A percentile compares a stretch with the other conserved stretches of the same genome.
These are phyloP conservation scores for Mycocentrospora acerina DNA, from an alignment of 2,329 filamentous ascomycete species.

Conservation along the genomic window DNA sequence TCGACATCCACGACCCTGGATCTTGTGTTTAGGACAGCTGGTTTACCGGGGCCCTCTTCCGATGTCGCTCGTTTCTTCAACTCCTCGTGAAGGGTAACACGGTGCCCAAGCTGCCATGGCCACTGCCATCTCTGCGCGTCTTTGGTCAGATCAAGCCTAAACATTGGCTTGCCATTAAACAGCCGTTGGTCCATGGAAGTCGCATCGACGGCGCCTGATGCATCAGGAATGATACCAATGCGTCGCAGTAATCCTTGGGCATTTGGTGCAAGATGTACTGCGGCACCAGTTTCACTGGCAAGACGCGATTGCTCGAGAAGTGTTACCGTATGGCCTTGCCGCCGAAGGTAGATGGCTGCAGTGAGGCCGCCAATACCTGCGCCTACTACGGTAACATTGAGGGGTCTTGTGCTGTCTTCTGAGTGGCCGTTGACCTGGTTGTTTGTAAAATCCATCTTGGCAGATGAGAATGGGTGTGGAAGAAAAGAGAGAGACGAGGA, in stretches of 20 bases:
- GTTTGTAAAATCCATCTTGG: conserved; percentile 18
- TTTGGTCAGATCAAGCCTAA: conserved; percentile 39
- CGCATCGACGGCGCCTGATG: conserved; percentile 39
- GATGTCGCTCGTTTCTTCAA: conserved; percentile 52
- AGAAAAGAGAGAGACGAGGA: neutral
- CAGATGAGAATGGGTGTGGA: neutral
- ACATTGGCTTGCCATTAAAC: conserved; percentile 38
- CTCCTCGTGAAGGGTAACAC: conserved; percentile 55
- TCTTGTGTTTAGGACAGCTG: conserved; percentile 44
- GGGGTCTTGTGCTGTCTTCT: conserved; percentile 24
- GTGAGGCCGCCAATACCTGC: conserved; percentile 57
- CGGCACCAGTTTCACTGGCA: conserved; percentile 59
- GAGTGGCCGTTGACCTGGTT: conserved; percentile 5
- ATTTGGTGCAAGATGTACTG: conserved; percentile 65
- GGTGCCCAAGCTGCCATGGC: conserved; percentile 57
- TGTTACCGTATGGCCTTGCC: conserved; percentile 34
- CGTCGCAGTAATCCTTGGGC: conserved; percentile 57
- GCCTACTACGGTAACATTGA: conserved; percentile 43
- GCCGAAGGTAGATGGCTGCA: conserved; percentile 56
- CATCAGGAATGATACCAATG: conserved; percentile 46
- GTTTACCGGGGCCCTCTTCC: conserved; percentile 36
- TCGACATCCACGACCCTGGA: conserved; percentile 51
- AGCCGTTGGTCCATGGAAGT: conserved; percentile 42
- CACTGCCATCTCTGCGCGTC: conserved; percentile 53
- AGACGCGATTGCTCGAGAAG: conserved; percentile 53